Evolutionary conservation across 1,284 basidiomycete species (phyloP).

Genomic region (Tremellales sp.): DNA sequence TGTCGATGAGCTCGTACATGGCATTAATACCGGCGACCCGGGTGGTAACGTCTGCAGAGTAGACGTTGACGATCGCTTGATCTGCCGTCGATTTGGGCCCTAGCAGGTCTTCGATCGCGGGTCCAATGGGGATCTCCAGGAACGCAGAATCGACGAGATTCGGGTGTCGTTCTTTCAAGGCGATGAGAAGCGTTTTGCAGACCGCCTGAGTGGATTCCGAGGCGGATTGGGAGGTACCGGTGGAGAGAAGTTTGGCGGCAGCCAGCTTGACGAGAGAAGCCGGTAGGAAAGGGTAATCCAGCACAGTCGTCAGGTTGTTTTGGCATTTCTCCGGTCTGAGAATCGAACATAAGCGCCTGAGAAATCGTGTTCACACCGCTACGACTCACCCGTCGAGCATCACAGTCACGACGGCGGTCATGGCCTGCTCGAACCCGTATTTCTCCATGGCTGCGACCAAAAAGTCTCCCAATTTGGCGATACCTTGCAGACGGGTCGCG

Average conservation of each 20-base stretch:
- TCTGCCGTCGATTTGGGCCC: constrained; percentile 18
- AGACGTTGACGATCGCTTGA: constrained; percentile 41
- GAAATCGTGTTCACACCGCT: not conserved
- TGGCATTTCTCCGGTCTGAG: constrained; percentile 11
- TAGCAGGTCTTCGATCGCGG: constrained; percentile 15
- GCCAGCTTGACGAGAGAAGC: constrained; percentile 23
- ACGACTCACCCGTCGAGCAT: constrained; percentile 21
- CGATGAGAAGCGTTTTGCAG: constrained; percentile 28
- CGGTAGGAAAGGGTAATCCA: constrained; percentile 30
- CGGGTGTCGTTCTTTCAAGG: constrained; percentile 43
- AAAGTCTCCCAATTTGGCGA: constrained; percentile 33
- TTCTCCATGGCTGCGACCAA: constrained; percentile 39
- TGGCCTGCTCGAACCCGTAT: constrained; percentile 39
- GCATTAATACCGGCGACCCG: constrained; percentile 46
- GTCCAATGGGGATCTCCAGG: constrained; percentile 9
- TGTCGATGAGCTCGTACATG: constrained; percentile 28
- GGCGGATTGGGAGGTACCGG: constrained; percentile 12
- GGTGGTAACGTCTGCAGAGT: constrained; percentile 45
- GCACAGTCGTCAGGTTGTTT: constrained; percentile 20
- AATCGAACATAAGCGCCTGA: constrained; percentile 1
- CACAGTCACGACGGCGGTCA: constrained; percentile 22
- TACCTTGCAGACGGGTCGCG: constrained; percentile 20
- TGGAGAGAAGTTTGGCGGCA: constrained; percentile 25
- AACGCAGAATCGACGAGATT: constrained; percentile 26
- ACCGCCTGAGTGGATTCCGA: constrained; percentile 17